These are phyloP conservation scores for Yamadazyma trypodendri DNA, from an alignment of 1,139 yeast genomes.

Conservation along the genomic window DNA sequence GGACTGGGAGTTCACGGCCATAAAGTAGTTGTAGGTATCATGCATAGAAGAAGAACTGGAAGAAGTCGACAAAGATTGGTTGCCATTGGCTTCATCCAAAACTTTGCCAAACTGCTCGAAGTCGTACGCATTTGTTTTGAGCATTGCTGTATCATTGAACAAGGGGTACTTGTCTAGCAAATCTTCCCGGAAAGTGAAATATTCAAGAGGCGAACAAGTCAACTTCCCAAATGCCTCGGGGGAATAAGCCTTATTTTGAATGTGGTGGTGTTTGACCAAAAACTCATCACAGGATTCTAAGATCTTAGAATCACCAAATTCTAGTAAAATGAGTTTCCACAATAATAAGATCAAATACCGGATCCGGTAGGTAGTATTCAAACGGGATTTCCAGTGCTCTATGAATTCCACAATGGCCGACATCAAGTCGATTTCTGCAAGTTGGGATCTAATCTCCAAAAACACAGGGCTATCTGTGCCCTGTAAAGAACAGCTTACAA, in stretches of 20 bases:
- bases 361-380: slow-evolving; percentile 24
- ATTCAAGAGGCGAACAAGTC: slow-evolving; percentile 74
- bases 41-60: slow-evolving; percentile 16
- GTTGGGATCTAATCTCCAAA: slow-evolving; percentile 17
- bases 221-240: slow-evolving; percentile 26
- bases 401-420: slow-evolving; percentile 48
- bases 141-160: slow-evolving; percentile 27
- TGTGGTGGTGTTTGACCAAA: slow-evolving; percentile 42
- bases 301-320: slow-evolving; percentile 59
- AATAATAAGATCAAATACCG: slow-evolving; percentile 57
- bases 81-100: slow-evolving; percentile 11
- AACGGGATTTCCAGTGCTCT: slow-evolving; percentile 68
- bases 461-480: slow-evolving; percentile 18
- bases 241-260: slow-evolving; percentile 29
- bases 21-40: slow-evolving; percentile 31
- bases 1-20: slow-evolving; percentile 45
- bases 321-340: slow-evolving; percentile 59
- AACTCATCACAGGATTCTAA: slow-evolving; percentile 49
- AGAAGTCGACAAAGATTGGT: neutral
- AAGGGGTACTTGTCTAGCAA: slow-evolving; percentile 74
- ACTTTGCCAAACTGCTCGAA: slow-evolving; percentile 18
- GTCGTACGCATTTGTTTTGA: slow-evolving; percentile 16
- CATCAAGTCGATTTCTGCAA: slow-evolving; percentile 37
- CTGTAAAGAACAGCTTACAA: slow-evolving; percentile 32
- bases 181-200: slow-evolving; percentile 75